phyloP scores from a whole-genome alignment of 495 filamentous ascomycete species.

The Lasiosphaeris hirsuta region DNA sequence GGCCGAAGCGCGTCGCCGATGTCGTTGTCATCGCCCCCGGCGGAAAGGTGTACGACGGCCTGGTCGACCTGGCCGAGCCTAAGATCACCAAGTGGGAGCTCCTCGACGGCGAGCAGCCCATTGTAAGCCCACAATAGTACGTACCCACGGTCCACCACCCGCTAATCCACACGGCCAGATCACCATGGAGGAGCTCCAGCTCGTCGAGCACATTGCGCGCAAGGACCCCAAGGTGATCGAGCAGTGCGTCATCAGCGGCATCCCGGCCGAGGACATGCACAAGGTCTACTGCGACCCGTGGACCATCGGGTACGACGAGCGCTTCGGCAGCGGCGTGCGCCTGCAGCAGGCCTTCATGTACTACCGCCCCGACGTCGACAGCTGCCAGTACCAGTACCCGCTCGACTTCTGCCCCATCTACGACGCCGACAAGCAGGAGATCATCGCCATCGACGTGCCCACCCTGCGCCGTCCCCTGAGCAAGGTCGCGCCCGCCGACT shows the following conservation, averaged over 20 bases:
- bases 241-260: conserved; percentile 85
- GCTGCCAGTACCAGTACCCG: conserved; percentile 87
- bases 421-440: conserved; percentile 76
- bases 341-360: conserved; percentile 96
- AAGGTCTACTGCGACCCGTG: conserved; percentile 89
- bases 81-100: conserved; percentile 74
- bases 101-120: conserved; percentile 77
- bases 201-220: conserved; percentile 77
- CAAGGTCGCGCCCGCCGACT: conserved; percentile 72
- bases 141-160: too few species aligned
- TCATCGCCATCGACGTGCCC: conserved; percentile 88
- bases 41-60: conserved; percentile 78
- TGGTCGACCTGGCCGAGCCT: conserved; percentile 70
- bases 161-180: conserved; percentile 56
- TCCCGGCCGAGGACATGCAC: conserved; percentile 80
- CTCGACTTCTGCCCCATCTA: conserved; percentile 94
- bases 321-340: conserved; percentile 74
- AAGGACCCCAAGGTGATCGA: conserved; percentile 88
- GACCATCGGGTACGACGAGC: conserved; percentile 95
- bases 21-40: conserved; percentile 80
- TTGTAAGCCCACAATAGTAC: conserved; percentile 58
- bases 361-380: conserved; percentile 82
- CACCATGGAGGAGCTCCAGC: conserved; percentile 90
- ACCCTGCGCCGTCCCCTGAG: conserved; percentile 74
- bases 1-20: conserved; percentile 74